These are phyloP conservation scores for Brassica incana DNA, from an alignment of 345 rosid genomes.

Conservation along the genomic window DNA sequence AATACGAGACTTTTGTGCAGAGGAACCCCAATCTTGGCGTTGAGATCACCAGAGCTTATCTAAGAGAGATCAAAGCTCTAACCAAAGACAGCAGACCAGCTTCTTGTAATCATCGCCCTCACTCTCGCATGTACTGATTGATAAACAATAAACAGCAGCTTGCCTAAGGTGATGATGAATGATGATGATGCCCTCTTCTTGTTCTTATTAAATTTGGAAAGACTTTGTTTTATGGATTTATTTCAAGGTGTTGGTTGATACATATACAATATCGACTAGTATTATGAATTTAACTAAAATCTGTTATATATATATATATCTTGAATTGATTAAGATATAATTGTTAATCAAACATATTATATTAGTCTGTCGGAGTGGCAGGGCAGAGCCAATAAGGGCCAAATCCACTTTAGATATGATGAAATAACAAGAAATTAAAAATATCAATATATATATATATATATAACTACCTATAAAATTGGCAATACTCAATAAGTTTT, in stretches of 20 bases:
- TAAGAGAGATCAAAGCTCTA: neutral
- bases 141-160: neutral
- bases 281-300: neutral
- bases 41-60: conserved; percentile 34
- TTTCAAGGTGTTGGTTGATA: neutral
- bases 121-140: neutral
- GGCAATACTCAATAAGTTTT: neutral
- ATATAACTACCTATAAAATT: neutral
- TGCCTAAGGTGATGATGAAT: neutral
- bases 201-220: neutral
- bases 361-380: neutral
- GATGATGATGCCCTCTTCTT: neutral
- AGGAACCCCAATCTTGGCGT: conserved; percentile 37
- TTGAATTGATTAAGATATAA: neutral
- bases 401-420: neutral
- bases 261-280: neutral
- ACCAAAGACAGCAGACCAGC: neutral
- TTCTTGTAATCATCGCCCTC: neutral
- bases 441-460: too few relatives aligned
- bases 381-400: neutral
- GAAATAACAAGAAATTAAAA: neutral
- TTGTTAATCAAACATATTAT: neutral
- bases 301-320: neutral
- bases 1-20: conserved; percentile 40
- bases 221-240: neutral